phyloP scores from a whole-genome alignment of 2,329 filamentous ascomycete species.

The Colletotrichum shisoi region DNA sequence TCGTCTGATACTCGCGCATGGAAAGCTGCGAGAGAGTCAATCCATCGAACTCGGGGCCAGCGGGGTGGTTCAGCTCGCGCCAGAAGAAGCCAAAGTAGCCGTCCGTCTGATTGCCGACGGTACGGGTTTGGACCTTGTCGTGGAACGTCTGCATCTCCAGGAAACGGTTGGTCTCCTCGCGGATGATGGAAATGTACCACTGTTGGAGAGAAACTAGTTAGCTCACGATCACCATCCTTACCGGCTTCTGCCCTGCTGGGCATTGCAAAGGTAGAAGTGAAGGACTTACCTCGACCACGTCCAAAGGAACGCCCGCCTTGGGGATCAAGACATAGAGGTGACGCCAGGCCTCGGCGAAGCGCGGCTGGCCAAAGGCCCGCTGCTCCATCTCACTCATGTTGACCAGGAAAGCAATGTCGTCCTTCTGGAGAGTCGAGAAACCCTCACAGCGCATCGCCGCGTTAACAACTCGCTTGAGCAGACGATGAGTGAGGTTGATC shows the following conservation, averaged over 20 bases:
- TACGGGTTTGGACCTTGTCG: constrained; percentile 52
- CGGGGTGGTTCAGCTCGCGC: constrained; percentile 55
- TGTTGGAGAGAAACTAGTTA: constrained; percentile 44
- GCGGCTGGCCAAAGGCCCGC: constrained; percentile 57
- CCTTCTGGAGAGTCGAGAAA: constrained; percentile 69
- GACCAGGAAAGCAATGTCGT: constrained; percentile 60
- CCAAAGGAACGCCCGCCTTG: constrained; percentile 58
- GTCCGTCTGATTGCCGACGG: constrained; percentile 48
- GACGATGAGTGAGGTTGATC: constrained; percentile 59
- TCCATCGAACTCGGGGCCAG: constrained; percentile 54
- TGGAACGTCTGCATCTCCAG: constrained; percentile 52
- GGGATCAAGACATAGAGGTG: constrained; percentile 62
- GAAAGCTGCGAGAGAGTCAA: constrained; percentile 59
- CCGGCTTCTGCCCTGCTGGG: neutral
- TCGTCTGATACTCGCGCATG: constrained; percentile 56
- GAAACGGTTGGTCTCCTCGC: constrained; percentile 58
- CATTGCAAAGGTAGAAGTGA: neutral
- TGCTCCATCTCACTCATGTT: constrained; percentile 49
- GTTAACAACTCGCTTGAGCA: constrained; percentile 62
- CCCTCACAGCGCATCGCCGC: constrained; percentile 66
- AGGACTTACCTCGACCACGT: constrained; percentile 63
- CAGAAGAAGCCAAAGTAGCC: constrained; percentile 63
- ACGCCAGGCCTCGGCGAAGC: constrained; percentile 58
- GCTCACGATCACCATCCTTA: constrained; percentile 14
- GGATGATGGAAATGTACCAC: constrained; percentile 66